phyloP scores from a whole-genome alignment of 441 rosid genomes.

The Eruca vesicaria region DNA sequence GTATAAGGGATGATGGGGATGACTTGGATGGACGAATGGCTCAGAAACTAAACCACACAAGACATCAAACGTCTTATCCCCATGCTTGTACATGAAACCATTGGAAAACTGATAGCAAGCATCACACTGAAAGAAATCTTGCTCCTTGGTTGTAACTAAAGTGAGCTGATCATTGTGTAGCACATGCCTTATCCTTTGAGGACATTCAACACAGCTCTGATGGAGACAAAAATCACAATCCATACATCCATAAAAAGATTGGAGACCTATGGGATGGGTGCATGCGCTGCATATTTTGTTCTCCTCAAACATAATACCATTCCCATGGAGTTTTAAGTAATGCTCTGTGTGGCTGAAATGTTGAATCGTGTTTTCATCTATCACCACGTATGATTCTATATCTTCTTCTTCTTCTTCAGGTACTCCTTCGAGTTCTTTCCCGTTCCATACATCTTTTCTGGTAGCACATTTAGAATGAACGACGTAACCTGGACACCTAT shows the following conservation, averaged over 20 bases:
- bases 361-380: background rate
- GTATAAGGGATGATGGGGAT: too few species aligned
- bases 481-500: background rate
- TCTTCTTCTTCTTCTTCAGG: background rate
- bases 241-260: background rate
- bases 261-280: background rate
- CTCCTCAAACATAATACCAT: background rate
- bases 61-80: too few species aligned
- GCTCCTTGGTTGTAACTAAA: background rate
- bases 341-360: slow-evolving; percentile 1
- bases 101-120: too few species aligned
- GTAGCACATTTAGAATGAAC: background rate
- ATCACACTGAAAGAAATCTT: background rate
- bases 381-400: background rate
- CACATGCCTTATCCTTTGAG: background rate
- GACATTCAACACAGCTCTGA: background rate
- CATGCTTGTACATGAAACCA: too few species aligned
- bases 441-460: background rate
- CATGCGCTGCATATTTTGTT: background rate
- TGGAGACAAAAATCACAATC: background rate
- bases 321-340: background rate
- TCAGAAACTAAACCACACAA: too few species aligned
- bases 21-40: too few species aligned
- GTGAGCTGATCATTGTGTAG: background rate
- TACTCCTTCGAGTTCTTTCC: background rate